phyloP scores from a whole-genome alignment of 257 asterid genomes.

The Solanum ossicruentum region DNA sequence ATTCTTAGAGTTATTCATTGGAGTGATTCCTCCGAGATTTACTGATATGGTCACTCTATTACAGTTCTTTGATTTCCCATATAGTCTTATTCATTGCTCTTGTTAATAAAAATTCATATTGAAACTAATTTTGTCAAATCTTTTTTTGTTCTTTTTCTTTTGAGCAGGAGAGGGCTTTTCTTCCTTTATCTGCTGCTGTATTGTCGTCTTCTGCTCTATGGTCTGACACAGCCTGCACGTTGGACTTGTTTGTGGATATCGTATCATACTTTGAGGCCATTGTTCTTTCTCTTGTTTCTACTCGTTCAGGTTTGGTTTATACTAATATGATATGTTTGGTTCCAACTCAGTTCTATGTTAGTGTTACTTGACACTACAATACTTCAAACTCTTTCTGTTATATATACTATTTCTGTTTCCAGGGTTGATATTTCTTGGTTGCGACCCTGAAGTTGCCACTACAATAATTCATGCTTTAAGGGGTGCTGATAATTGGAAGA shows the following conservation, averaged over 20 bases:
- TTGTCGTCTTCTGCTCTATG: slow-evolving; percentile 67
- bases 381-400: not conserved
- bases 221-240: slow-evolving; percentile 41
- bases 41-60: not conserved
- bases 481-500: slow-evolving; percentile 51
- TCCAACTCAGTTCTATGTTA: not conserved
- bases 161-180: slow-evolving; percentile 92
- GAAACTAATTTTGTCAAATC: not conserved
- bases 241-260: slow-evolving; percentile 52
- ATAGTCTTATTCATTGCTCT: not conserved
- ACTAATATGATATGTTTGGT: not conserved
- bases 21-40: not conserved
- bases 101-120: not conserved
- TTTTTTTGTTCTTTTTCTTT: slow-evolving; percentile 6
- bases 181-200: slow-evolving; percentile 89
- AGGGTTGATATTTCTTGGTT: slow-evolving; percentile 74
- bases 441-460: slow-evolving; percentile 61
- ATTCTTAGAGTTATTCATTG: not conserved
- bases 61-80: not conserved
- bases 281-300: slow-evolving; percentile 55
- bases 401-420: slow-evolving; percentile 22
- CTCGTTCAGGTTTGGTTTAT: slow-evolving; percentile 61
- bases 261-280: slow-evolving; percentile 65
- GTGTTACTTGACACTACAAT: not conserved
- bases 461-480: slow-evolving; percentile 55